Evolutionary conservation across 2,329 filamentous ascomycete species (phyloP).

Genomic region (Aureobasidium sp.): DNA sequence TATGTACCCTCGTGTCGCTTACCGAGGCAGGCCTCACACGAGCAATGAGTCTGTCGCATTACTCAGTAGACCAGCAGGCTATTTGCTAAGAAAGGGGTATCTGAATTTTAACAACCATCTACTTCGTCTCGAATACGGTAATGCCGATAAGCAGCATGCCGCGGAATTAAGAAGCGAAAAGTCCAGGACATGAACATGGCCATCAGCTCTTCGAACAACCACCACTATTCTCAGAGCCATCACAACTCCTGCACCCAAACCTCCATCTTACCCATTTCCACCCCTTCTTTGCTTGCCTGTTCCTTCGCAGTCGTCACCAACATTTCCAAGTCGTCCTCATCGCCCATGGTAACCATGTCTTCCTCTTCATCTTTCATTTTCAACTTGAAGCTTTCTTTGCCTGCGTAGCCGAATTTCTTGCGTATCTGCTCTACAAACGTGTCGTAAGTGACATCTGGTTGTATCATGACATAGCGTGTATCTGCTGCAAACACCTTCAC

Average conservation of each 20-base stretch:
- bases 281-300: slow-evolving; percentile 44
- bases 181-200: not conserved
- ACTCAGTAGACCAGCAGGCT: not conserved
- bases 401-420: slow-evolving; percentile 68
- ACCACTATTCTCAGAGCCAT: not conserved
- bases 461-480: slow-evolving; percentile 85
- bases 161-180: not conserved
- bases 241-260: slow-evolving; percentile 11
- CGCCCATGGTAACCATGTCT: slow-evolving; percentile 94
- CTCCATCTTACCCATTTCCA: slow-evolving; percentile 15
- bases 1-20: not conserved
- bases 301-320: slow-evolving; percentile 58
- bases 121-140: not conserved
- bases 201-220: not conserved
- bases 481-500: slow-evolving; percentile 86
- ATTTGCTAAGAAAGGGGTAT: not conserved
- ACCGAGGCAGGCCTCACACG: not conserved
- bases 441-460: slow-evolving; percentile 59
- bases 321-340: slow-evolving; percentile 93
- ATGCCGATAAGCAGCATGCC: not conserved
- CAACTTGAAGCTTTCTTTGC: slow-evolving; percentile 68
- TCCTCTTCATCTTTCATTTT: slow-evolving; percentile 81
- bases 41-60: not conserved
- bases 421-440: slow-evolving; percentile 72
- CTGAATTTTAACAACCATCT: not conserved